Conservation (phyloP, 495 filamentous ascomycete genomes). For the Lophiotrema nucula region DNA sequence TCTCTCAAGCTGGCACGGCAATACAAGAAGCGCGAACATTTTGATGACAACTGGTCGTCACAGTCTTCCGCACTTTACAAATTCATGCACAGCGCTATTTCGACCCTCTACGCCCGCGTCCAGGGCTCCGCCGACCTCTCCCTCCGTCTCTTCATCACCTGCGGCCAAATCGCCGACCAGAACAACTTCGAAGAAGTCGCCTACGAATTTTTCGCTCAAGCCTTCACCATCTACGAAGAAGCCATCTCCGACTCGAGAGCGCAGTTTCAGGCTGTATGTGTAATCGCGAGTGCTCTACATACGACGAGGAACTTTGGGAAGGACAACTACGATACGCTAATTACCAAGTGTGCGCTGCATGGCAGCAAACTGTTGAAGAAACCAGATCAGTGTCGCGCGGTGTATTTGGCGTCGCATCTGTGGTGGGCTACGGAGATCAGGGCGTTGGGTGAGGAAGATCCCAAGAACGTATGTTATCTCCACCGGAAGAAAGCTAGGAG, state of each 20-base stretch:
- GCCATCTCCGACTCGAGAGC: constrained; percentile 90
- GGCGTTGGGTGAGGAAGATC: constrained; percentile 76
- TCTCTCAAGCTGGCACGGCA: constrained; percentile 86
- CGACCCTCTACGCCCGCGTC: constrained; percentile 84
- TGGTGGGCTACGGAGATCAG: constrained; percentile 96
- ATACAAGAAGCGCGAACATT: constrained; percentile 89
- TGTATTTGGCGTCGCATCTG: constrained; percentile 91
- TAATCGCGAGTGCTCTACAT: constrained; percentile 87
- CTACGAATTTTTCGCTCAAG: constrained; percentile 98
- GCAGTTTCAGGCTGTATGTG: constrained; percentile 95
- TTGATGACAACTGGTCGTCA: constrained; percentile 89
- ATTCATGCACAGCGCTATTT: constrained; percentile 85
- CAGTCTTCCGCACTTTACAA: constrained; percentile 89
- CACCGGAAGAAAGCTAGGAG: neutral
- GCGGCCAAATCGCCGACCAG: constrained; percentile 90
- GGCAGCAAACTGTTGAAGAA: constrained; percentile 97
- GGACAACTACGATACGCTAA: constrained; percentile 97
- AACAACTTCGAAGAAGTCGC: constrained; percentile 91
- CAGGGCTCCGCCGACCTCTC: constrained; percentile 81
- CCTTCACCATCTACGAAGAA: constrained; percentile 97
- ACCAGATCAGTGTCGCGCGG: constrained; percentile 94
- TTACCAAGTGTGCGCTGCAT: constrained; percentile 94
- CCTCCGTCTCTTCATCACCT: constrained; percentile 83
- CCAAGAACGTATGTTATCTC: constrained; percentile 74
- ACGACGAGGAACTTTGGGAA: constrained; percentile 82